These are phyloP conservation scores for Astraeus odoratus DNA, from an alignment of 768 basidiomycete species.

Conservation along the genomic window DNA sequence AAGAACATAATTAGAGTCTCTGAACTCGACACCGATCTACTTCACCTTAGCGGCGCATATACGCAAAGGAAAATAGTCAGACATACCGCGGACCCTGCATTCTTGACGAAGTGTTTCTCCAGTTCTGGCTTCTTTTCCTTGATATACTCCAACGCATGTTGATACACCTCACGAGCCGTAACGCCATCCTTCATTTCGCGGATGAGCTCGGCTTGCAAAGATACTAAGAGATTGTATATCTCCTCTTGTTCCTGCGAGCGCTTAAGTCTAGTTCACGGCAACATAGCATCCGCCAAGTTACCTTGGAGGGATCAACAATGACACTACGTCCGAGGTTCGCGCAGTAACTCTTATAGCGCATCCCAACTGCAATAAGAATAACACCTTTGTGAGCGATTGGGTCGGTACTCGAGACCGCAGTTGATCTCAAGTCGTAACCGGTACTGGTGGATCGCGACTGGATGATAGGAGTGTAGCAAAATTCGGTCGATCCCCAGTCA, in stretches of 20 bases:
- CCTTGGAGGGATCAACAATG: constrained; percentile 89
- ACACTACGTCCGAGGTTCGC: constrained; percentile 90
- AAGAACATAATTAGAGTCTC: constrained; percentile 80
- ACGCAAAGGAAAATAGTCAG: not conserved
- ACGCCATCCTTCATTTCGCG: constrained; percentile 75
- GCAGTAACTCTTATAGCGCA: constrained; percentile 91
- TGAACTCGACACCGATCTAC: constrained; percentile 96
- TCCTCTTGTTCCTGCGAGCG: constrained; percentile 78
- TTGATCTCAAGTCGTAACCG: constrained; percentile 85
- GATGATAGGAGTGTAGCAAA: constrained; percentile 92
- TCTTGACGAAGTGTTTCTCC: constrained; percentile 82
- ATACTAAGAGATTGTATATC: constrained; percentile 72
- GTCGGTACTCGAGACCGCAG: constrained; percentile 80
- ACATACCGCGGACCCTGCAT: constrained; percentile 81
- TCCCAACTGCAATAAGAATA: constrained; percentile 77
- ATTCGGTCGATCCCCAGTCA: constrained; percentile 87
- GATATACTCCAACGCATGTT: constrained; percentile 61
- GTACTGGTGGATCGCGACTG: constrained; percentile 81
- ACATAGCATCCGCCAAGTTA: too few relatives aligned
- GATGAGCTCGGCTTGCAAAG: constrained; percentile 71
- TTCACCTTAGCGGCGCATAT: not conserved
- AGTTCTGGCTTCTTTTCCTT: constrained; percentile 76
- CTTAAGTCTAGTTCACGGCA: too few relatives aligned
- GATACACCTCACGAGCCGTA: constrained; percentile 73
- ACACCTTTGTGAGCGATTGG: constrained; percentile 84